Evolutionary conservation across 768 basidiomycete species (phyloP), one percentile per base, ranked within the genome.

Genomic region (Nevesoporus exiguus): DNA sequence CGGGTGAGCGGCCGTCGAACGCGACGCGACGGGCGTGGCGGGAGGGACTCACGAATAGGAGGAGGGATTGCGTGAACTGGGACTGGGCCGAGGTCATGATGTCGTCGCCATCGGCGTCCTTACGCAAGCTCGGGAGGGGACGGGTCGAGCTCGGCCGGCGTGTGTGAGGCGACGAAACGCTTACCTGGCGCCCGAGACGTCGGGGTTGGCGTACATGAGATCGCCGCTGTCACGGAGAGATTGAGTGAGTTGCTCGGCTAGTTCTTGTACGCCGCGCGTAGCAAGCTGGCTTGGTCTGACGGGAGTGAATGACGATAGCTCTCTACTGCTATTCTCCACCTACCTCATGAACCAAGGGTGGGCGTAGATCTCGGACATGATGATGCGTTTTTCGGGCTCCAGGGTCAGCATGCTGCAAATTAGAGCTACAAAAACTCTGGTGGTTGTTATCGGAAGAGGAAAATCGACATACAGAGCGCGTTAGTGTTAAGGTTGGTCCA

Each of bases 331-430:
- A 4, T 29, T 17, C 21, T 14, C 19, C 36, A 56, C 76, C 53
- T 67, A 86, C 90, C 85, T 81, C 51, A 77, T 75, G 52, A 79
- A 82, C 95, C 95, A 98, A 0, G 82, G 83, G 67, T 94, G 88
- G 7, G 69, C 61, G 34, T 70, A 70, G 4, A 83, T 74, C 27
- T 82, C 77, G 0, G 75, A 65, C 3, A 97, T 76, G 0, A 81
- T 87, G 67, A 91, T 76, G 15, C 95, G 79, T 43, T 80, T 68
- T 3, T 67, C 66, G 0, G 95, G 85, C 56, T 94, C 80, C 19
- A 95, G 69, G 2, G 83, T 82, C 25, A 96, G 71, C 66, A 97
- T 78, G 2, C 83, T 82, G 7, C 82, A 74, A n/a, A 98, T 73
- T 3, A 97, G 74, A 9, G 85, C 94, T 95, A 56, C 2, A 22